Evolutionary conservation across 2,329 filamentous ascomycete genomes (phyloP), one percentile per base, ranked within the genome.

Genomic region (Colletotrichum sansevieriae): DNA sequence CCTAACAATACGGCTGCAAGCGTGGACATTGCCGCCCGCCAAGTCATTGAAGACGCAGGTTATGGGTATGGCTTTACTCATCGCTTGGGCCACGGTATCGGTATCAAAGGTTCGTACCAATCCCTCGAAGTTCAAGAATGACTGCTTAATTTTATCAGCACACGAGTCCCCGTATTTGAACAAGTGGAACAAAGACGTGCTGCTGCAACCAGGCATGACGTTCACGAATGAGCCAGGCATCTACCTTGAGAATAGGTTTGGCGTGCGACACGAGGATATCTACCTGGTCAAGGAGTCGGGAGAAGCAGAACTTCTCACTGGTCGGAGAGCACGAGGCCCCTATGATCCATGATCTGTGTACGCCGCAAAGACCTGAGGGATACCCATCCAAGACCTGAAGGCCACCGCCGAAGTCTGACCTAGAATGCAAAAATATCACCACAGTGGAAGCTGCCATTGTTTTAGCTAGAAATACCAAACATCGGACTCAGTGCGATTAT

Each of bases 91-190:
- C 89, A 91, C 72, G 86, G 88, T 1, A 90, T 91, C 55, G 89
- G 88, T 0, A 90, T 91, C 74, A 90, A 91, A 77, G 65, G 65
- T 65, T 22, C 25, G 9, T 1, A 12, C 15, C 8, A 18, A 10
- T 12, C 9, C 13, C 6, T 29, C 52, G 9, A 41, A 33, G 33
- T 25, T n/a, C n/a, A n/a, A 6, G 8, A 9, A 18, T 13, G 4
- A 15, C 11, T 3, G 29, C 18, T 68, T 29, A 68, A 35, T 13
- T 10, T 13, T 7, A 4, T 10, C 20, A 68, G 88, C 88, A 1
- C 88, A 90, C 71, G 88, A 91, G 74, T 88, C 86, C 35, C 88
- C 88, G 0, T 91, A 90, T 71, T 77, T 91, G 37, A 89, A 91
- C 74, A 88, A 90, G 73, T 89, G 86, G 65, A 91, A 91, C 72